Percentiles rank a stretch among this genome's conserved stretches.
phyloP scores from a whole-genome alignment of 108 stramenopile species.

The Poteriospumella lacustris region DNA sequence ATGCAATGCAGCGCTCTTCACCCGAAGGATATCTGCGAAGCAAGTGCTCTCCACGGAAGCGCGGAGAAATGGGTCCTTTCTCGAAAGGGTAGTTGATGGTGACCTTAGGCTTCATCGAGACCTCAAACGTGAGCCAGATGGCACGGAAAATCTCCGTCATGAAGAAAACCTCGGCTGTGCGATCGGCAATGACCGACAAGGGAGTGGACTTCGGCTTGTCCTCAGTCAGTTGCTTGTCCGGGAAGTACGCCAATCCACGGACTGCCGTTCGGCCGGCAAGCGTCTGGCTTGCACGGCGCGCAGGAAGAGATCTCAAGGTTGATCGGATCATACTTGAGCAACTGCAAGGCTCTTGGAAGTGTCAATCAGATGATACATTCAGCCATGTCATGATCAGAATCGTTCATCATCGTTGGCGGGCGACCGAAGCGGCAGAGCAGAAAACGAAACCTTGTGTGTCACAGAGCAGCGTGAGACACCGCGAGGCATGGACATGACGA shows the following conservation, averaged over 20 bases:
- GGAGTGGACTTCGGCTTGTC: not conserved
- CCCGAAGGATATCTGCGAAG: conserved; percentile 94
- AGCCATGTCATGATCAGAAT: no score
- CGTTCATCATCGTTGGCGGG: no score
- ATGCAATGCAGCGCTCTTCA: conserved; percentile 98
- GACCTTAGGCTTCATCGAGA: conserved; percentile 70
- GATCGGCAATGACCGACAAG: not conserved
- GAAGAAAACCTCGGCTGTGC: conserved; percentile 66
- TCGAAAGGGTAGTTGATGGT: conserved; percentile 99
- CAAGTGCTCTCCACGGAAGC: conserved; percentile 98
- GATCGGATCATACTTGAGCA: no score
- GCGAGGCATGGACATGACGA: no score
- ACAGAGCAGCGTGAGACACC: no score
- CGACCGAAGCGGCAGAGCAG: no score
- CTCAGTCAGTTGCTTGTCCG: not conserved
- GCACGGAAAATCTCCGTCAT: conserved; percentile 78
- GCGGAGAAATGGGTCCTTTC: conserved; percentile 86
- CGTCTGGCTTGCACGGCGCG: no score
- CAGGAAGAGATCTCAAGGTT: no score
- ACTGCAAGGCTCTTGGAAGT: no score
- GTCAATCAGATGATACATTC: no score
- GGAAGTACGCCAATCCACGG: not conserved
- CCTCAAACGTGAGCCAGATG: conserved; percentile 70
- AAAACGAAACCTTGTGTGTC: no score
- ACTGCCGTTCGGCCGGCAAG: no score